Conservation (phyloP, 2,329 filamentous ascomycete species). For the Leptographium wingfieldii region DNA sequence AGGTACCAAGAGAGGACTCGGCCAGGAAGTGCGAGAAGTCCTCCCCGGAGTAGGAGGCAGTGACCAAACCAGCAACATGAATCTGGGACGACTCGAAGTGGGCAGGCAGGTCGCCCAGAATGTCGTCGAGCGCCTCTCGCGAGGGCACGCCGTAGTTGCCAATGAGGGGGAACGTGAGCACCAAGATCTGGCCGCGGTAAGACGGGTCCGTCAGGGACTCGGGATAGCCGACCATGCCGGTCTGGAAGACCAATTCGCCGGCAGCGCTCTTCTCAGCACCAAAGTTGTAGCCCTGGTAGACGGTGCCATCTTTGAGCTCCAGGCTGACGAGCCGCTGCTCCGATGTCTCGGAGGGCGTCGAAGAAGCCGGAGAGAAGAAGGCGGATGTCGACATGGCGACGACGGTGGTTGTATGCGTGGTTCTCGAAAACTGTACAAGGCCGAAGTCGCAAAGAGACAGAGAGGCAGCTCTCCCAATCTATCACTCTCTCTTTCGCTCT, state of each 20-base stretch:
- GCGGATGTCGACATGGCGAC: background rate
- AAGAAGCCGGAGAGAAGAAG: conserved; percentile 38
- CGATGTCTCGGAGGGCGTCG: conserved; percentile 38
- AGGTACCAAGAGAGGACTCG: conserved; percentile 76
- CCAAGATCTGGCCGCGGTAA: conserved; percentile 85
- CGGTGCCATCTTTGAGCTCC: conserved; percentile 82
- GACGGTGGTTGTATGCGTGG: background rate
- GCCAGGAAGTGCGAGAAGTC: conserved; percentile 93
- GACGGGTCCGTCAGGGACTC: conserved; percentile 85
- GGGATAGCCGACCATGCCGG: conserved; percentile 97
- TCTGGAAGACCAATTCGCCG: conserved; percentile 98
- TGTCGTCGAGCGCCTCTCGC: conserved; percentile 68
- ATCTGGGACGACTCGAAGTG: conserved; percentile 90
- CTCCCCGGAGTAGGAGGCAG: conserved; percentile 85
- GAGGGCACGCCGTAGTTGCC: conserved; percentile 97
- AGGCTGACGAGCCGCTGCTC: conserved; percentile 63
- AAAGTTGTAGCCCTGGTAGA: conserved; percentile 93
- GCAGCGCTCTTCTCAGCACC: conserved; percentile 88
- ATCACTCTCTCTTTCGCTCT: background rate
- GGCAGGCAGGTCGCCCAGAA: conserved; percentile 75
- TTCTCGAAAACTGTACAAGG: background rate
- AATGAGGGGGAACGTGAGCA: conserved; percentile 89
- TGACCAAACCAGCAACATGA: conserved; percentile 83
- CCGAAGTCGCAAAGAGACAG: background rate
- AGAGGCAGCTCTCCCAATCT: background rate